Evolutionary conservation across 2,329 filamentous ascomycete species (phyloP), one percentile per base, ranked within the genome.

Genomic region (Neofusicoccum kwambonambiense): DNA sequence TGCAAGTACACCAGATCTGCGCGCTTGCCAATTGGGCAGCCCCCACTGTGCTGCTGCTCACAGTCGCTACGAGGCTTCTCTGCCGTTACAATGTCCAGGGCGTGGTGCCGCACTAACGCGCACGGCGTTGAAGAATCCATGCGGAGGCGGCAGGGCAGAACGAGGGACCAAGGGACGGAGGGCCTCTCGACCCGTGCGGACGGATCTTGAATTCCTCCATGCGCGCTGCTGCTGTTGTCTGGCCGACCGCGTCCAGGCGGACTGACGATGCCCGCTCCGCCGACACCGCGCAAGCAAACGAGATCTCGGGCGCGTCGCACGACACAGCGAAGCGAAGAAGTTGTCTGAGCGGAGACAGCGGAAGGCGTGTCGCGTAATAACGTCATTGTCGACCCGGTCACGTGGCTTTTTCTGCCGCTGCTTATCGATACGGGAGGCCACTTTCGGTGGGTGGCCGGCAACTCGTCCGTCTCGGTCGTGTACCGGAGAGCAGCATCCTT

Each of bases 391-490:
- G 19, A 22, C 37, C 49, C 9, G 17, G 35, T 56, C 51, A 56
- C 51, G 54, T 42, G 39, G 8, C 12, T 12, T 27, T 57, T 57
- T 57, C 52, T 44, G 52, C 35, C 52, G 37, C 17, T 17, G 27
- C n/a, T 42, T 57, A 57, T 57, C 52, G 52, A 57, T 57, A 57
- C 37, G 52, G 52, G 52, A 57, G 37, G 52, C 49, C 52, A 54
- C 52, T 57, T 57, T 57, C 52, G 42, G 52, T 27, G 52, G 19
- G 52, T 57, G 52, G 37, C 52, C 52, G 52, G 52, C 52, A 57
- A 57, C 52, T 57, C 52, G 37, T 52, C 49, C 60, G 60, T 41
- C 60, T 62, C 60, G 60, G 47, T 62, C 47, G 49, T 52, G 45
- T 51, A 51, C 60, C 60, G 60, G 39, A 50, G 47, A 52, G 49